Base-by-base conservation (phyloP, 352 stramenopile genomes). In the Phytophthora fragariaefolia region DNA sequence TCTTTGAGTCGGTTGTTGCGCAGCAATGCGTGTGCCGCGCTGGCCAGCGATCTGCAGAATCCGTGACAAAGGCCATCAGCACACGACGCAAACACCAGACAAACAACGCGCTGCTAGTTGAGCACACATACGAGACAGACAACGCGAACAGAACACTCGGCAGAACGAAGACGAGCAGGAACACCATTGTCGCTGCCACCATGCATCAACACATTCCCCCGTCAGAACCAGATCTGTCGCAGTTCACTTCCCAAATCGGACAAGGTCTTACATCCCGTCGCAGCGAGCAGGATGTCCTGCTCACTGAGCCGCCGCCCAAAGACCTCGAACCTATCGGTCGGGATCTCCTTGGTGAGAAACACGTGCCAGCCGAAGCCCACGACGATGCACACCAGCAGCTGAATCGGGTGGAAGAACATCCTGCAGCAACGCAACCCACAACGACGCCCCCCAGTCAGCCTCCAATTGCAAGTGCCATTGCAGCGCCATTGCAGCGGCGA, bases 161-260 rank as follows among this genome's bases (percentile, higher is more conserved):
- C 20, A 91, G 65, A 38, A 91, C 85, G 68, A 90, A 90, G 71
- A 90, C 89, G 22, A 91, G 71, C 30, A 91, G 66, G 57, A 91
- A 91, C 40, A 91, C 76, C 58, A 87, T 75, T 10, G 83, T 90
- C 17, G 81, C 83, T 90, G 62, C 26, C 50, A 28, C 59, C 22
- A 5, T 22, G n/a, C 28, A 63, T 17, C 63, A 26, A 55, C 36
- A 40, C 23, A n/a, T n/a, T n/a, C n/a, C n/a, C n/a, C n/a, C 12
- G 20, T 66, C 53, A 73, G 42, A 6, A 57, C 24, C 27, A 42
- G 15, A 60, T n/a, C 26, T 18, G 13, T 17, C 6, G 15, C 45
- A 60, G 3, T 34, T 60, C 2, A 22, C 52, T 9, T 15, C 20
- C 10, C 40, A 36, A 13, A 24, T 7, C 18, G 4, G 20, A 77